Conservation (phyloP, 163 green algal genomes). For the Scenedesmus sp. region DNA sequence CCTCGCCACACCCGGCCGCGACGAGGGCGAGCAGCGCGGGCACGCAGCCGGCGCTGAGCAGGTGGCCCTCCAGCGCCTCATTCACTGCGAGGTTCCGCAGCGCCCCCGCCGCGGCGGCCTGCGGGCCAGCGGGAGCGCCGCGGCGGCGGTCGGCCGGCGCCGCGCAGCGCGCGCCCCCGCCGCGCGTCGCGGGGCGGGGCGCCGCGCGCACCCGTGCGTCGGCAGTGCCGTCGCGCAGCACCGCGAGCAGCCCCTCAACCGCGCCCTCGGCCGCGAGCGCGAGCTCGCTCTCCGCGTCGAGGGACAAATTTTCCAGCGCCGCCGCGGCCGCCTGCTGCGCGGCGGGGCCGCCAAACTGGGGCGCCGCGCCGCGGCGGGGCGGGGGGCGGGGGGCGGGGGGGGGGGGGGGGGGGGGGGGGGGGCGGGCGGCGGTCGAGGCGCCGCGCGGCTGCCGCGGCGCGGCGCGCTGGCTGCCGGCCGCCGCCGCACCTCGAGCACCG, state of each 20-base stretch:
- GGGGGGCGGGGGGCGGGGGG: neutral
- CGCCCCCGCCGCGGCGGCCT: constrained; percentile 26
- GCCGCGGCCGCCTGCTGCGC: constrained; percentile 38
- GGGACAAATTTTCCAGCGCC: constrained; percentile 35
- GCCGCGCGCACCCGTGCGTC: constrained; percentile 14
- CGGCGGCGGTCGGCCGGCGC: neutral
- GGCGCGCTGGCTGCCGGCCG: too few relatives aligned
- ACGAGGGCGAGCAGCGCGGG: constrained; percentile 14
- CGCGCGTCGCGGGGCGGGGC: neutral
- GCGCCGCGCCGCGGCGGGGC: neutral
- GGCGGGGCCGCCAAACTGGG: constrained; percentile 40
- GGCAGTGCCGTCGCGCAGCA: constrained; percentile 38
- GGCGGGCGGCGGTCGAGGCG: too few relatives aligned
- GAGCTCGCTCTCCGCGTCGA: constrained; percentile 24
- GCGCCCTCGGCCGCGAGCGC: constrained; percentile 40
- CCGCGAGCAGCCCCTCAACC: constrained; percentile 26
- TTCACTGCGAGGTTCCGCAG: constrained; percentile 45
- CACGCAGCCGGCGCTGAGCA: constrained; percentile 29
- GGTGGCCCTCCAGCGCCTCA: constrained; percentile 18
- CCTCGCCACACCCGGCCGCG: neutral
- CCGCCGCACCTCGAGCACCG: constrained; percentile 15
- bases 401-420: neutral
- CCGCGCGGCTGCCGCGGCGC: too few relatives aligned
- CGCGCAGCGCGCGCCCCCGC: too few relatives aligned
- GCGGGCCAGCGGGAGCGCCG: too few relatives aligned